Evolutionary conservation across 2,329 filamentous ascomycete genomes (phyloP), one percentile per base, ranked within the genome.

Genomic region (Hysterium pulicare): DNA sequence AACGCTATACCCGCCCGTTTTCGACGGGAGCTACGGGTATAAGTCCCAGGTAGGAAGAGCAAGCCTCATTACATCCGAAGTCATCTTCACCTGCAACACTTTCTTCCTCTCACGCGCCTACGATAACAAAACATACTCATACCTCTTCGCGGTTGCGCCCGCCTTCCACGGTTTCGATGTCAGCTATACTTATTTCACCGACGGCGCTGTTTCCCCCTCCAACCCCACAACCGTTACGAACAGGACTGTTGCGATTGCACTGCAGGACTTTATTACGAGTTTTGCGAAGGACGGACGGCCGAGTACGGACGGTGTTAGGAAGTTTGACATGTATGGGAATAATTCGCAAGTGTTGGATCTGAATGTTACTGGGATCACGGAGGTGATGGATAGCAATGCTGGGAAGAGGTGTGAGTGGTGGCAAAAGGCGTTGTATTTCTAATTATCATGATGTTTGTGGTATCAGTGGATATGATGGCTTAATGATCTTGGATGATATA

Each of bases 91-190:
- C 9, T 81, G 78, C 68, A 77, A 77, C 50, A 71, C 76, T 11
- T 67, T 72, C 52, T 78, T 70, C 51, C 64, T 81, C 3, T 67
- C 70, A 41, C 62, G 59, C 1, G 76, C 71, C 6, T 73, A 64
- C 56, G 51, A 55, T 9, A 75, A 76, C 56, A 38, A 68, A 8
- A 74, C 74, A 0, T 75, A 74, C 55, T 66, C 67, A 2, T 81
- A 81, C 61, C 58, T 73, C 19, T 82, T 81, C 53, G 64, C 70
- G 17, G 68, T 78, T 1, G 72, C 72, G 0, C 77, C 77, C 0
- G 76, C 68, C 6, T 63, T 77, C 26, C 79, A 82, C 53, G 76
- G 71, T 15, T 58, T 69, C 38, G 79, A 82, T 49, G 50, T 78
- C 3, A 46, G 67, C 0, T 80, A 77, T 49, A 77, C 74, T 1